Evolutionary conservation across 2,329 filamentous ascomycete species (phyloP).

Genomic region (Ceratocystis eucalypticola): DNA sequence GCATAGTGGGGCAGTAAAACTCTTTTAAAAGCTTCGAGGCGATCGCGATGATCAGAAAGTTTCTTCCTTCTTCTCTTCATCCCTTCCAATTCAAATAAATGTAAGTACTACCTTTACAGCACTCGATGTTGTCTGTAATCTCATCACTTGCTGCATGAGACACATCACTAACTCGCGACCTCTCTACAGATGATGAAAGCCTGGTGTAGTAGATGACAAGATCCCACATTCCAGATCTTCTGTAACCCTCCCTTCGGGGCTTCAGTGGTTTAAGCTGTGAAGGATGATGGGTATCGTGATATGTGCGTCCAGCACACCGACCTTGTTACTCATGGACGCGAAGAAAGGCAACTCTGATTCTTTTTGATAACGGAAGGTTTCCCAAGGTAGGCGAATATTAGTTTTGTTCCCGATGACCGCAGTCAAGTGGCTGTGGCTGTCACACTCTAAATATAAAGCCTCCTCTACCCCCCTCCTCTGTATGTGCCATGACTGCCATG

Average conservation of each 20-base stretch:
- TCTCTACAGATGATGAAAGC: slow-evolving; percentile 91
- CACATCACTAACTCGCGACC: slow-evolving; percentile 25
- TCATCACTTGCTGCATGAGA: slow-evolving; percentile 6
- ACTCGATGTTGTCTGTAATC: neutral
- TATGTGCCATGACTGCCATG: neutral
- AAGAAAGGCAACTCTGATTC: slow-evolving; percentile 91
- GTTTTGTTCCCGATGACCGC: neutral
- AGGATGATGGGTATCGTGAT: slow-evolving; percentile 65
- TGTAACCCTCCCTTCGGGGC: slow-evolving; percentile 79
- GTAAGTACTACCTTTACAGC: slow-evolving; percentile 44
- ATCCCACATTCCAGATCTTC: slow-evolving; percentile 48
- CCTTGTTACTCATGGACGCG: slow-evolving; percentile 99
- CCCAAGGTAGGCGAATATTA: slow-evolving; percentile 19
- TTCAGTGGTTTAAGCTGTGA: slow-evolving; percentile 67
- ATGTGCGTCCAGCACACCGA: slow-evolving; percentile 98
- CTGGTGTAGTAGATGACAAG: slow-evolving; percentile 85
- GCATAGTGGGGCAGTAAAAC: slow-evolving; percentile 13
- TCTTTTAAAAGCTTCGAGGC: slow-evolving; percentile 6
- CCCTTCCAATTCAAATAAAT: slow-evolving; percentile 99
- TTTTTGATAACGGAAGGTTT: slow-evolving; percentile 27
- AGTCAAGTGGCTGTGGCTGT: slow-evolving; percentile 11
- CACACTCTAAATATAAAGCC: neutral
- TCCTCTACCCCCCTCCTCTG: too few relatives aligned
- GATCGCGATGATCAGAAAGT: slow-evolving; percentile 24
- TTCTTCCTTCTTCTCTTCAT: slow-evolving; percentile 46